Evolutionary conservation across 2,329 filamentous ascomycete species (phyloP), one percentile per base, ranked within the genome.

Genomic region (Pseudopithomyces maydicus): DNA sequence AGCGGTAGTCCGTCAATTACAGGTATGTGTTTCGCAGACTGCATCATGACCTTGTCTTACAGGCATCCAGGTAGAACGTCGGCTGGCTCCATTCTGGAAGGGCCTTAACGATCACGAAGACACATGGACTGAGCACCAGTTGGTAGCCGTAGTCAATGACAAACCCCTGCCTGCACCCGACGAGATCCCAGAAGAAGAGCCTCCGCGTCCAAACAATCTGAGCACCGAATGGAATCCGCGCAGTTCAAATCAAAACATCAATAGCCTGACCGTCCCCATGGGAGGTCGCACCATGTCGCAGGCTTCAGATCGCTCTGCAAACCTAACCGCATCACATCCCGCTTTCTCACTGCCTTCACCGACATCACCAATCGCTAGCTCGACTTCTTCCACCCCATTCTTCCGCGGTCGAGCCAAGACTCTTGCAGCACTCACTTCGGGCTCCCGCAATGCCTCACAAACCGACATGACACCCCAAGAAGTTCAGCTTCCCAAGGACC

Each of bases 41-140:
- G 14, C 45, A n/a, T 29, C 10, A 36, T 51, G 41, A 54, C 66
- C 50, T 58, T 22, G 20, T 26, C 59, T 67, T 52, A 68, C 58
- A 61, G 19, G 33, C 26, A 38, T 38, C n/a, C 70, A 98, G 94
- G 92, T 99, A 73, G 95, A 99, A 77, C 86, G 95, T 65, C 88
- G 90, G 60, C 79, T 99, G 59, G 95, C 95, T 41, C 95, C 95
- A 0, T 99, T 99, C 75, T 99, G 94, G 92, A 89, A 90, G 71
- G 95, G 95, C 5, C 81, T 99, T 3, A 89, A 97, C 62, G 93
- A 98, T 74, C 92, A 95, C 75, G 89, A 88, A 15, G 85, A 91
- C 20, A 90, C 86, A 51, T 99, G 95, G 95, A 90, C 92, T 12
- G 95, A 99, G 71, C 88, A 95, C 76, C 95, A 99, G 77, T 86